Evolutionary conservation across 2,329 filamentous ascomycete genomes (phyloP).

Genomic region (Daldinia sp.): DNA sequence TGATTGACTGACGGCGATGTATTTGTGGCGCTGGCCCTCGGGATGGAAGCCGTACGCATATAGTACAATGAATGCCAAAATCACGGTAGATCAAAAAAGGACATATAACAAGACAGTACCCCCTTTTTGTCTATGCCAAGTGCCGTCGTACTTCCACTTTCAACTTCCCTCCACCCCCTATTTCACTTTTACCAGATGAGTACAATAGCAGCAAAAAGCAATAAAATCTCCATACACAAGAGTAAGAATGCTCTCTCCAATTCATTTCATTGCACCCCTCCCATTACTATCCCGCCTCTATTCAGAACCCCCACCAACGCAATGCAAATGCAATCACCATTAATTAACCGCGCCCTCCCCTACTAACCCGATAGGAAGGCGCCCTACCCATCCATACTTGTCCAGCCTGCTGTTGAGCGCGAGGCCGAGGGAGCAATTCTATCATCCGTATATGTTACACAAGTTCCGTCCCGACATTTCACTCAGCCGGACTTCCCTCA

Average conservation of each 20-base stretch:
- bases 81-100: neutral
- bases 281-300: neutral
- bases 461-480: neutral
- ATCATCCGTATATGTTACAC: neutral
- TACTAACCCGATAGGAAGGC: neutral
- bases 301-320: neutral
- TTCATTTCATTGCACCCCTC: neutral
- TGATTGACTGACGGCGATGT: neutral
- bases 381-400: neutral
- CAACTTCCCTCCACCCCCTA: neutral
- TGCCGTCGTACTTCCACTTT: neutral
- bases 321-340: conserved; percentile 1
- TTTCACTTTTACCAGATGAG: neutral
- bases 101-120: neutral
- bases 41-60: neutral
- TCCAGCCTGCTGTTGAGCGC: neutral
- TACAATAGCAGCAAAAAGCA: neutral
- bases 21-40: neutral
- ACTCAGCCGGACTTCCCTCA: neutral
- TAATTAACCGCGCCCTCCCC: neutral
- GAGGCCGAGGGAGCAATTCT: neutral
- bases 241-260: neutral
- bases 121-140: neutral
- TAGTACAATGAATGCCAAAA: neutral
- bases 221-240: neutral